Conservation (phyloP, 345 rosid genomes). For the Syzygium aromaticum region DNA sequence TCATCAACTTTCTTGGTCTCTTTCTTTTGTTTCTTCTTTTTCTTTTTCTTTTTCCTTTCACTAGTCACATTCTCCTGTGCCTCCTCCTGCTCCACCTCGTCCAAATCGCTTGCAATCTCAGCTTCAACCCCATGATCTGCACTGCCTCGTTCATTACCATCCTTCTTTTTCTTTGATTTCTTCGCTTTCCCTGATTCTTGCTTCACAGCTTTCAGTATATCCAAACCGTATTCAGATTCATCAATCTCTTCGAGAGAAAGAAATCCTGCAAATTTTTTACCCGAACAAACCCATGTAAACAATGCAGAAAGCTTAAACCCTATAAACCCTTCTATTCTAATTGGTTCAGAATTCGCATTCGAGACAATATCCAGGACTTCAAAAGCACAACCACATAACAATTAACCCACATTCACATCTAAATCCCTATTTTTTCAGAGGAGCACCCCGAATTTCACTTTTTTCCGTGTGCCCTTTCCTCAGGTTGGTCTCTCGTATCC, state of each 20-base stretch:
- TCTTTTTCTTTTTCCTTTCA: slow-evolving; percentile 19
- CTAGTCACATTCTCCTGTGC: background rate
- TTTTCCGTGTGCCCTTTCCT: background rate
- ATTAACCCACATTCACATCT: background rate
- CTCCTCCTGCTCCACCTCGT: slow-evolving; percentile 4
- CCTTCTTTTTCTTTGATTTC: slow-evolving; percentile 28
- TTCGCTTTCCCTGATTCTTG: slow-evolving; percentile 12
- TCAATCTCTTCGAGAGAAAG: slow-evolving; percentile 91
- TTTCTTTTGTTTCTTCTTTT: slow-evolving; percentile 35
- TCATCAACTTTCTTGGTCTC: slow-evolving; percentile 29
- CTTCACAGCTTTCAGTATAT: slow-evolving; percentile 23
- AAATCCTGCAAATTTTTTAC: slow-evolving; percentile 39
- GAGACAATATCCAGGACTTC: background rate
- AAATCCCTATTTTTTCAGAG: background rate
- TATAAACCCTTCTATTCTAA: background rate
- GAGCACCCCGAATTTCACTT: background rate
- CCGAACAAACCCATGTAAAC: background rate
- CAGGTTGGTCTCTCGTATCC: background rate
- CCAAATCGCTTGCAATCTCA: slow-evolving; percentile 5
- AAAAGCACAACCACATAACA: background rate
- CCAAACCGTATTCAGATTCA: slow-evolving; percentile 52
- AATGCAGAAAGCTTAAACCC: background rate
- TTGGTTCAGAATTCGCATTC: background rate
- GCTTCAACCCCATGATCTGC: slow-evolving; percentile 16
- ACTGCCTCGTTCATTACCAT: slow-evolving; percentile 16